A percentile compares a stretch with the other conserved stretches of the same genome.
These are phyloP conservation scores for Brassica rapa DNA, from an alignment of 345 rosid genomes.

Conservation along the genomic window DNA sequence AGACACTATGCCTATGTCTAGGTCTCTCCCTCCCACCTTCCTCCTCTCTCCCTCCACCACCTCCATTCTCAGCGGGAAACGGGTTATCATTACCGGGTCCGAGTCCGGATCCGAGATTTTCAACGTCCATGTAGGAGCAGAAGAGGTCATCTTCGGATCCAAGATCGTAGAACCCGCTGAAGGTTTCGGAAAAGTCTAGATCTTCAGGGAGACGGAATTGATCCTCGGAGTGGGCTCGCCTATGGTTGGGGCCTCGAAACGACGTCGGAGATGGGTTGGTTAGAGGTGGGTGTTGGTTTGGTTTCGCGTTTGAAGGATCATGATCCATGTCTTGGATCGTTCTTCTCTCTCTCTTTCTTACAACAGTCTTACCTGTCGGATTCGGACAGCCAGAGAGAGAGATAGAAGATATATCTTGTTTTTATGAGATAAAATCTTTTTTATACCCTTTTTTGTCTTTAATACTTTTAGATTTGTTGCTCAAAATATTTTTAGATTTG, in stretches of 20 bases:
- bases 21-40: constrained; percentile 38
- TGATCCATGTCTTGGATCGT: constrained; percentile 44
- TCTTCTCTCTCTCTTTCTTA: neutral
- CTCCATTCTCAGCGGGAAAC: constrained; percentile 28
- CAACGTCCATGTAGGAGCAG: constrained; percentile 78
- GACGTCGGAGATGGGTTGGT: constrained; percentile 27
- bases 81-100: constrained; percentile 41
- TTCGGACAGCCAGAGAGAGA: constrained; percentile 37
- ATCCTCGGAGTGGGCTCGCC: constrained; percentile 79
- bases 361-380: constrained; percentile 30
- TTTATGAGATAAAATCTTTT: too few species aligned
- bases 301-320: constrained; percentile 41
- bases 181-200: constrained; percentile 62
- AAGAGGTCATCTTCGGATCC: constrained; percentile 84
- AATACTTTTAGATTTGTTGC: too few species aligned
- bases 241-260: constrained; percentile 58
- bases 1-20: constrained; percentile 75
- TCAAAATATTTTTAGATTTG: too few species aligned
- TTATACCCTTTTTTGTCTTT: too few species aligned
- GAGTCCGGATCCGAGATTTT: constrained; percentile 64
- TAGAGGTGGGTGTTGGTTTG: constrained; percentile 27
- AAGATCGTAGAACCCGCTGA: constrained; percentile 53
- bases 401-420: too few species aligned
- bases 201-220: constrained; percentile 80
- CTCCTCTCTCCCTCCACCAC: neutral